Evolutionary conservation across 1,139 yeast genomes (phyloP).

Genomic region (Hyphopichia khmerensis): DNA sequence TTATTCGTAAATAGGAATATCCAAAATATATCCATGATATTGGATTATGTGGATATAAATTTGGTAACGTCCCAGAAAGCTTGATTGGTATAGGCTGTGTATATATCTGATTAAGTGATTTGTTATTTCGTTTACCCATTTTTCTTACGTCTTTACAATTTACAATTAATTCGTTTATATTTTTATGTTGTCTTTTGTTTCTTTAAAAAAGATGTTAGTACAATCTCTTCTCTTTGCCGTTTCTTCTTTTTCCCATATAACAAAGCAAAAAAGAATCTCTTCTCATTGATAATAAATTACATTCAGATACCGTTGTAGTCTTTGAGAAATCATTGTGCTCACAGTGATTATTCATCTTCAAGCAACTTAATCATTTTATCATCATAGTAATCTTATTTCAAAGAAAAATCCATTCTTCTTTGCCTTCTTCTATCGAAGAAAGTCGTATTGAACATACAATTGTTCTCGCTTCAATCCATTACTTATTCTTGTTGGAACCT

Average conservation of each 20-base stretch:
- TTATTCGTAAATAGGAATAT: slow-evolving; percentile 22
- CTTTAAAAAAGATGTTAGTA: too few relatives aligned
- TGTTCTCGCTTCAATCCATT: neutral
- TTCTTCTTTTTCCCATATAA: too few relatives aligned
- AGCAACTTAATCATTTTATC: slow-evolving; percentile 35
- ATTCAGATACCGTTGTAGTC: slow-evolving; percentile 99
- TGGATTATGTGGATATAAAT: slow-evolving; percentile 54
- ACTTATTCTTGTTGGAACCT: too few relatives aligned
- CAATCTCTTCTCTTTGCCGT: too few relatives aligned
- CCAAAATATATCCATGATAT: slow-evolving; percentile 54
- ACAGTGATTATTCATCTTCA: slow-evolving; percentile 58
- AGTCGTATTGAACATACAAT: neutral
- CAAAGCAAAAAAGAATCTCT: neutral
- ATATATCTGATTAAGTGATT: slow-evolving; percentile 34
- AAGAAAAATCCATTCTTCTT: slow-evolving; percentile 1
- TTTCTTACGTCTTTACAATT: slow-evolving; percentile 8
- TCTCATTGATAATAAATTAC: neutral
- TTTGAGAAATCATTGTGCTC: slow-evolving; percentile 79
- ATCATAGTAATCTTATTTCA: neutral
- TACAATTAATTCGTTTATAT: too few relatives aligned
- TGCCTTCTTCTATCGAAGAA: slow-evolving; percentile 1
- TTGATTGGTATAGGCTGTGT: slow-evolving; percentile 50
- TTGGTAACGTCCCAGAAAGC: slow-evolving; percentile 44
- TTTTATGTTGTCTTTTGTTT: too few relatives aligned
- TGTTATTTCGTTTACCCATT: slow-evolving; percentile 24